Evolutionary conservation across 2,329 filamentous ascomycete species (phyloP).

Genomic region (Pseudocercospora crystallina): DNA sequence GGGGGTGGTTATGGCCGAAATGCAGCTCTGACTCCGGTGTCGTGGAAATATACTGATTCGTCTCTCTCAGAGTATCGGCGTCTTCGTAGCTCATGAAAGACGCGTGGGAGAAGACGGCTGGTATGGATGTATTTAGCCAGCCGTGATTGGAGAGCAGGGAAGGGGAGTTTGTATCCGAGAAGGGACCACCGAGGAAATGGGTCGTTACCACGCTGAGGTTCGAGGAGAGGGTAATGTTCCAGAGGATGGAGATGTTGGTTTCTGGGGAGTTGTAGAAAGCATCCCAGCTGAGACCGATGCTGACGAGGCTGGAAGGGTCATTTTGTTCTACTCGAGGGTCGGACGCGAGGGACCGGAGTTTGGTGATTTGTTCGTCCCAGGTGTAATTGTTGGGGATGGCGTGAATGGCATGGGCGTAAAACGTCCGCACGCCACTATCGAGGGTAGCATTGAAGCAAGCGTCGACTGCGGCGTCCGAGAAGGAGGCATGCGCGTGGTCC

Average conservation of each 20-base stretch:
- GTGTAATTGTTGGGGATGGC: constrained; percentile 4
- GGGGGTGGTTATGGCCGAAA: too few species aligned
- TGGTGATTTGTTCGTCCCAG: constrained; percentile 6
- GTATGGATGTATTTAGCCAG: too few species aligned
- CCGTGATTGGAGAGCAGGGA: too few species aligned
- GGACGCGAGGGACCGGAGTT: constrained; percentile 1
- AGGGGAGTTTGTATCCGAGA: neutral
- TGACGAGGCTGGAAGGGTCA: constrained; percentile 27
- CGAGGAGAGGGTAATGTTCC: constrained; percentile 8
- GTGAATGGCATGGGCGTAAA: constrained; percentile 4
- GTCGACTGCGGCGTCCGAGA: constrained; percentile 7
- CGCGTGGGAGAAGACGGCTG: too few species aligned
- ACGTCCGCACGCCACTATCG: constrained; percentile 41
- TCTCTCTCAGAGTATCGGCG: too few species aligned
- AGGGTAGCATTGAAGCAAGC: constrained; percentile 39
- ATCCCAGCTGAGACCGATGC: constrained; percentile 47
- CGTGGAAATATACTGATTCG: too few species aligned
- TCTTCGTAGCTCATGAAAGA: too few species aligned
- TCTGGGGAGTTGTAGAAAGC: constrained; percentile 17
- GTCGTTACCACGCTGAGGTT: constrained; percentile 41
- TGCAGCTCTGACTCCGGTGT: too few species aligned
- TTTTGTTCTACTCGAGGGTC: neutral
- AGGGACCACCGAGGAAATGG: constrained; percentile 33
- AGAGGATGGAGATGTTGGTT: neutral
- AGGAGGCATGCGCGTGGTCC: constrained; percentile 35